A percentile compares a stretch with the other conserved stretches of the same genome.
phyloP scores from a whole-genome alignment of 257 asterid genomes.

The Handroanthus guayacan region DNA sequence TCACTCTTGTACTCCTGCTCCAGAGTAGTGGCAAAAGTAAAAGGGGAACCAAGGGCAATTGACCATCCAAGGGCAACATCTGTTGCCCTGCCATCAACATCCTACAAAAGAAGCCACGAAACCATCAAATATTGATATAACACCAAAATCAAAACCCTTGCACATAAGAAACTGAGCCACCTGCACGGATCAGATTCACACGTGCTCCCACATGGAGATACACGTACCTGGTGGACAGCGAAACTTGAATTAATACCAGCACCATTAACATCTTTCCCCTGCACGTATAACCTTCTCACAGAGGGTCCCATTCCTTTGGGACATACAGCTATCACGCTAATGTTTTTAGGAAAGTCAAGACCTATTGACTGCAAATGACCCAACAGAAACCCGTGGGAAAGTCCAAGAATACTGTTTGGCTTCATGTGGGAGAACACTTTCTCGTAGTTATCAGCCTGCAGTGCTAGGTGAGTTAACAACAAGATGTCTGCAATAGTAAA shows the following conservation, averaged over 20 bases:
- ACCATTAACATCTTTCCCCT: constrained; percentile 95
- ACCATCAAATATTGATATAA: constrained; percentile 23
- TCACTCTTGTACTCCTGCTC: constrained; percentile 94
- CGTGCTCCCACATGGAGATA: not conserved
- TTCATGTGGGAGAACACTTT: constrained; percentile 89
- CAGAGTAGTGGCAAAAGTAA: constrained; percentile 90
- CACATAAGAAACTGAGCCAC: not conserved
- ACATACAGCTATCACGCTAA: constrained; percentile 92
- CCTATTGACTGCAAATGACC: constrained; percentile 95
- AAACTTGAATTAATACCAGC: constrained; percentile 97
- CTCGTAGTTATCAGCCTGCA: constrained; percentile 95
- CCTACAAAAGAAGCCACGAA: constrained; percentile 47
- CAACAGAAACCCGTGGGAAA: constrained; percentile 95
- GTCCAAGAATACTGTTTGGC: constrained; percentile 95
- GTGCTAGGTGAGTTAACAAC: constrained; percentile 12
- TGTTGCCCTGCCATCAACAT: constrained; percentile 96
- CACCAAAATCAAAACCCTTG: not conserved
- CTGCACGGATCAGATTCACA: not conserved
- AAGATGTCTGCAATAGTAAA: not conserved
- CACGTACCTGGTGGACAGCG: constrained; percentile 88
- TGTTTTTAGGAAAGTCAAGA: constrained; percentile 84
- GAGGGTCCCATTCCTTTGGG: constrained; percentile 99
- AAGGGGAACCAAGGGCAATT: constrained; percentile 96
- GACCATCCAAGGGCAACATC: constrained; percentile 99
- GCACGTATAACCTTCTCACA: constrained; percentile 92